Base-by-base conservation (phyloP, 116 monocot genomes). In the Zostera marina region DNA sequence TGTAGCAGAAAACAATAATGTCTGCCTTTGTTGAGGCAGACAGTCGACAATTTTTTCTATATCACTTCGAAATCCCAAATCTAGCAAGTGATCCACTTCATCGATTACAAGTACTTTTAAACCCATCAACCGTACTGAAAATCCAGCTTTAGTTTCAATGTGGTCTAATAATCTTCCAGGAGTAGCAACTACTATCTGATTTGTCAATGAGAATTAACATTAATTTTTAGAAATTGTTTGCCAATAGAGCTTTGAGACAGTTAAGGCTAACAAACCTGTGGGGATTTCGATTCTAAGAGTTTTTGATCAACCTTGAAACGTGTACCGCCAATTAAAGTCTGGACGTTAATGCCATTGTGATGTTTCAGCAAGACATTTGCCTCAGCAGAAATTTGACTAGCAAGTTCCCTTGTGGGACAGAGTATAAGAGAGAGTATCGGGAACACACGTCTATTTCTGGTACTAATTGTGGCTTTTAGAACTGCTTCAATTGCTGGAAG, bases 401-500 rank as follows among this genome's bases (percentile, higher is more conserved):
- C 90, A 56, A 98, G 85, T 73, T 90, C 98, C 60, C 98, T 83
- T 64, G 90, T 98, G 15, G 98, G 91, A 51, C 79, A 90, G 51
- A 98, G 66, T 73, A 98, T 58, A 11, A 98, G 79, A 52, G 68
- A 75, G 62, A 67, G 25, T 63, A 98, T 79, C 40, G 91, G 90
- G 61, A 76, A 76, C 23, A 79, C 66, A 22, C 79, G 72, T 3
- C 62, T 54, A 19, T 72, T 82, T 55, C 19, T 47, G 22, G 62
- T 64, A 61, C 38, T 63, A 59, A 22, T 74, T 60, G 66, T 65
- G 25, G 66, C 72, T 32, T 78, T 98, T 23, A 83, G 47, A 58
- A 87, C 98, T 79, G 91, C 67, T 83, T 98, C 91, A 85, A 98
- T 90, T 56, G 81, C 78, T 63, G 98, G 86, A 72, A 98, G 76